phyloP scores from a whole-genome alignment of 331 rosid species.

The Quercus tomentella region DNA sequence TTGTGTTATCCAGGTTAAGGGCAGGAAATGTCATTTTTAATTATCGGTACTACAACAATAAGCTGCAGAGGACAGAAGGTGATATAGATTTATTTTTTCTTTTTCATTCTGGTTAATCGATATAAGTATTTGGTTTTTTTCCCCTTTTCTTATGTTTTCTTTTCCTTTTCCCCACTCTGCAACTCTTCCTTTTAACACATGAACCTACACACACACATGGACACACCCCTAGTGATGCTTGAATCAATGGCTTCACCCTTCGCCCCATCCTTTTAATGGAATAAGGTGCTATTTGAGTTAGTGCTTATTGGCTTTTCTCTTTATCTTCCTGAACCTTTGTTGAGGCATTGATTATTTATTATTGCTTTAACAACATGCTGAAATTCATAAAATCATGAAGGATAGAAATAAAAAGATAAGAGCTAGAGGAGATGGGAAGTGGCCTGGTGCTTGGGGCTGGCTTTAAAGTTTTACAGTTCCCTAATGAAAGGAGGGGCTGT shows the following conservation, averaged over 20 bases:
- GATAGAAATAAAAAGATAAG: not conserved
- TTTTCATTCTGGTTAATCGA: not conserved
- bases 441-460: too few relatives aligned
- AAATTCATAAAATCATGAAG: not conserved
- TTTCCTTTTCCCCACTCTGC: too few relatives aligned
- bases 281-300: not conserved
- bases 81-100: conserved; percentile 9
- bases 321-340: not conserved
- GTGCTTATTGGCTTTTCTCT: too few relatives aligned
- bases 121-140: not conserved
- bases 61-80: conserved; percentile 91
- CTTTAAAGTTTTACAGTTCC: too few relatives aligned
- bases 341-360: not conserved
- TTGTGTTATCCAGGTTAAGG: conserved; percentile 62
- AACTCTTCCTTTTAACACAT: too few relatives aligned
- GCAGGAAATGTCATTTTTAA: conserved; percentile 86
- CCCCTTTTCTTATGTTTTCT: too few relatives aligned
- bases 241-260: not conserved
- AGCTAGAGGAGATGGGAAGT: not conserved
- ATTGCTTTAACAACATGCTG: not conserved
- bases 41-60: conserved; percentile 82
- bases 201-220: not conserved
- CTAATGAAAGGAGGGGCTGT: too few relatives aligned
- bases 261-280: not conserved
- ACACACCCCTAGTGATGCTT: not conserved